Conservation (phyloP, 2,329 filamentous ascomycete genomes). For the Pyrenochaeta sp. region DNA sequence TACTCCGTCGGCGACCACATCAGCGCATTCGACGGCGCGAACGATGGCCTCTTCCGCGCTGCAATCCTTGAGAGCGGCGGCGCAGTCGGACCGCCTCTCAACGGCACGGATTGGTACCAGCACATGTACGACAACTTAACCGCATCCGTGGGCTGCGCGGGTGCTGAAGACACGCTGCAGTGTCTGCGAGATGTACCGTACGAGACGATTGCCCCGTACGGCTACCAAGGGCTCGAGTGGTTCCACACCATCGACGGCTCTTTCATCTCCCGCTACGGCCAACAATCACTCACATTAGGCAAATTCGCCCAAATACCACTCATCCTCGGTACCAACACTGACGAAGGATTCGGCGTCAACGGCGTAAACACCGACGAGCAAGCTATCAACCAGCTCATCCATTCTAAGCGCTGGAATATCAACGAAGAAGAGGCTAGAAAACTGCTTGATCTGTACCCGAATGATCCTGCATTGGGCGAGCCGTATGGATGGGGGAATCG, state of each 20-base stretch:
- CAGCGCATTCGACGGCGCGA: slow-evolving; percentile 49
- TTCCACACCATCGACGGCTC: slow-evolving; percentile 42
- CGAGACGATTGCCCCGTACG: slow-evolving; percentile 36
- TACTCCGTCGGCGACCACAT: slow-evolving; percentile 61
- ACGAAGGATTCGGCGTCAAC: slow-evolving; percentile 69
- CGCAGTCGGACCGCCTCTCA: slow-evolving; percentile 41
- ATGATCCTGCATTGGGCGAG: slow-evolving; percentile 55
- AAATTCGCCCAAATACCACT: slow-evolving; percentile 70
- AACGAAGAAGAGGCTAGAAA: slow-evolving; percentile 27
- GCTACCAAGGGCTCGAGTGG: slow-evolving; percentile 40
- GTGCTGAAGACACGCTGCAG: slow-evolving; percentile 32
- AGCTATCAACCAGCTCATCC: slow-evolving; percentile 38
- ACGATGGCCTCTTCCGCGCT: slow-evolving; percentile 52
- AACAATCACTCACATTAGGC: slow-evolving; percentile 51
- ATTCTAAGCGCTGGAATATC: slow-evolving; percentile 43
- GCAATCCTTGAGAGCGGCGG: slow-evolving; percentile 52
- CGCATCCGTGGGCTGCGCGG: slow-evolving; percentile 31
- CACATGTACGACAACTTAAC: slow-evolving; percentile 42
- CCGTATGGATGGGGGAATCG: slow-evolving; percentile 50
- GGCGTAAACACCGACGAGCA: slow-evolving; percentile 55
- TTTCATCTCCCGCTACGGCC: slow-evolving; percentile 41
- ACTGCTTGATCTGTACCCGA: slow-evolving; percentile 39
- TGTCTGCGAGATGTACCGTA: slow-evolving; percentile 39
- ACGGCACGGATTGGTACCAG: slow-evolving; percentile 45
- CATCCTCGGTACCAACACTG: slow-evolving; percentile 69